These are phyloP conservation scores for Wickerhamomyces ciferrii DNA, from an alignment of 805 yeast species.

Conservation along the genomic window DNA sequence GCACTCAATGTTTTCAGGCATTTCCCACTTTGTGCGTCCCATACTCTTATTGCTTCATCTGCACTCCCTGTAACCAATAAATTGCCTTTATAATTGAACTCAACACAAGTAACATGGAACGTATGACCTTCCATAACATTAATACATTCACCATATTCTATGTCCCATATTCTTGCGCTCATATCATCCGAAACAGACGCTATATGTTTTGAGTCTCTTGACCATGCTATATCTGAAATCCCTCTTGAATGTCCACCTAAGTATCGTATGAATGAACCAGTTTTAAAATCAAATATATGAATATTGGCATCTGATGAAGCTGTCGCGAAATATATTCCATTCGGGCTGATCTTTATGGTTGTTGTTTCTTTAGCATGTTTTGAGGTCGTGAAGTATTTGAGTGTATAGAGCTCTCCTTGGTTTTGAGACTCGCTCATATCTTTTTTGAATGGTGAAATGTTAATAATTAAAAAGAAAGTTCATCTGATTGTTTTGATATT, in stretches of 20 bases:
- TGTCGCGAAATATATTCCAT: constrained; percentile 53
- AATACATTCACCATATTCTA: constrained; percentile 43
- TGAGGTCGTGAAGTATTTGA: background rate
- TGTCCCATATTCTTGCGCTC: constrained; percentile 70
- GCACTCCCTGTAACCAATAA: constrained; percentile 76
- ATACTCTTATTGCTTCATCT: constrained; percentile 85
- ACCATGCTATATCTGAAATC: constrained; percentile 71
- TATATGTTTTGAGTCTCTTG: constrained; percentile 64
- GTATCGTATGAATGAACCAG: constrained; percentile 28
- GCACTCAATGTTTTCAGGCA: constrained; percentile 81
- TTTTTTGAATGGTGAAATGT: too few species aligned
- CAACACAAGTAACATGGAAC: constrained; percentile 70
- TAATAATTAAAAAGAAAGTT: too few species aligned
- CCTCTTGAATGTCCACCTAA: constrained; percentile 62
- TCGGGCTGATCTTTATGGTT: constrained; percentile 54
- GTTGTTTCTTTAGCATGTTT: constrained; percentile 26
- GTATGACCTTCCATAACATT: constrained; percentile 62
- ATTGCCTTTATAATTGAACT: constrained; percentile 71
- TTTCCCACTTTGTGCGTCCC: constrained; percentile 76
- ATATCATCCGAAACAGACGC: constrained; percentile 88
- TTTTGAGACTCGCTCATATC: background rate
- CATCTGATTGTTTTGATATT: background rate
- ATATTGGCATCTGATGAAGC: constrained; percentile 54
- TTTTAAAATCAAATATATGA: constrained; percentile 46
- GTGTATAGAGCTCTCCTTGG: background rate